Percentiles rank a stretch among this genome's conserved stretches.
Evolutionary conservation across 257 asterid species (phyloP).

Genomic region (Capsicum pubescens): DNA sequence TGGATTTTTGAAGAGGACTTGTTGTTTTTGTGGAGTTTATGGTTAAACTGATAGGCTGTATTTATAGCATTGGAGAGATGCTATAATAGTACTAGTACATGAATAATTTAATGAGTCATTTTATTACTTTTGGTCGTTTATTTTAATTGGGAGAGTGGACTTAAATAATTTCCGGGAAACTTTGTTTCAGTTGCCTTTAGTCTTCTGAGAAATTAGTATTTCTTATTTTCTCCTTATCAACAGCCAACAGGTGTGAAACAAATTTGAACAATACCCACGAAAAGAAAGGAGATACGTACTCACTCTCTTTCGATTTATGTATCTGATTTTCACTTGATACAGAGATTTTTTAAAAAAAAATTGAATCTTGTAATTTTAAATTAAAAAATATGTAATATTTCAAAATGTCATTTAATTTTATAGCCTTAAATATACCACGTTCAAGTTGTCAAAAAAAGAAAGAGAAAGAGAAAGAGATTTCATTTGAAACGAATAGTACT

Average conservation of each 20-base stretch:
- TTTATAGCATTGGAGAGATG: conserved; percentile 21
- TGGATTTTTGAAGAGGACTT: not conserved
- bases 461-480: no score
- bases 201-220: not conserved
- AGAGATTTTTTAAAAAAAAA: no score
- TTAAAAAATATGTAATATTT: no score
- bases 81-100: not conserved
- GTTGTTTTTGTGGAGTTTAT: not conserved
- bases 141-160: not conserved
- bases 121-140: not conserved
- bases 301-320: no score
- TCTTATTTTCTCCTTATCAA: not conserved
- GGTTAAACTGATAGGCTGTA: not conserved
- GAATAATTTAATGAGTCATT: not conserved
- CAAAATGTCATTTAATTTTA: no score
- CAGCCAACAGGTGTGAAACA: not conserved
- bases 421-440: no score
- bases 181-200: not conserved
- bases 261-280: not conserved
- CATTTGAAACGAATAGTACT: no score
- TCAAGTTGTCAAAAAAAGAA: no score
- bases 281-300: no score
- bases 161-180: not conserved
- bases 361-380: no score
- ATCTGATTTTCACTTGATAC: no score